Percentiles rank a stretch among this genome's conserved stretches.
Evolutionary conservation across 768 basidiomycete species (phyloP).

Genomic region (Boletus pseudo-olivaceus): DNA sequence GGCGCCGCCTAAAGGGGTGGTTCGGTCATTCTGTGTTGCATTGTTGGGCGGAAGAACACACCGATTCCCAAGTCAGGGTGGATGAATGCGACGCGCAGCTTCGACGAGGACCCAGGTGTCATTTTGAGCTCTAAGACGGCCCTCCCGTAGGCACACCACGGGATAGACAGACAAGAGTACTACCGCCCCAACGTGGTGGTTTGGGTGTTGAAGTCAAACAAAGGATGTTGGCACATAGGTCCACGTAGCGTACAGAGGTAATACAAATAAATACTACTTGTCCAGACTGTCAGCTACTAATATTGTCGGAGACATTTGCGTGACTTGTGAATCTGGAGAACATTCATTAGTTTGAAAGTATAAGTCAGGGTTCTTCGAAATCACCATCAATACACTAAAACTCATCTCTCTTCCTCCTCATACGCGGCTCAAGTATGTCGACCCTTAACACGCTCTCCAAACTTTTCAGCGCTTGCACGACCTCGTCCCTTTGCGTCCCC

Average conservation of each 20-base stretch:
- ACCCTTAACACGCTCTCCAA: constrained; percentile 21
- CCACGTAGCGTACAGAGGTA: neutral
- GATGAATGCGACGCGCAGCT: constrained; percentile 70
- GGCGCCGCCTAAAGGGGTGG: constrained; percentile 68
- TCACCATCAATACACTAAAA: constrained; percentile 10
- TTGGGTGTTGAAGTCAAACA: neutral
- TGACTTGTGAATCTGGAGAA: neutral
- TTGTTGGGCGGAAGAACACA: constrained; percentile 27
- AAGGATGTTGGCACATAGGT: neutral
- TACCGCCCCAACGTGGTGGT: neutral
- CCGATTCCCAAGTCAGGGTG: constrained; percentile 97
- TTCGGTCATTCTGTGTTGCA: neutral
- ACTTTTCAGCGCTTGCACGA: constrained; percentile 14
- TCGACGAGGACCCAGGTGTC: constrained; percentile 3
- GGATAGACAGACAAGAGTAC: neutral
- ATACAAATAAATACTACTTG: too few relatives aligned
- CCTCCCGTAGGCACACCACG: neutral
- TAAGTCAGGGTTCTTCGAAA: neutral
- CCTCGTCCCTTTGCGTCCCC: constrained; percentile 2
- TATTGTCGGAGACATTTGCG: neutral
- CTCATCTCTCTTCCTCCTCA: constrained; percentile 26
- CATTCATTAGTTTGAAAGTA: neutral
- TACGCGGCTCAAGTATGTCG: constrained; percentile 21
- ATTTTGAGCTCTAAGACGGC: neutral
- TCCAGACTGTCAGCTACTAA: too few relatives aligned